phyloP scores from a whole-genome alignment of 208 protist genomes.

The Wallacemonas sp. region DNA sequence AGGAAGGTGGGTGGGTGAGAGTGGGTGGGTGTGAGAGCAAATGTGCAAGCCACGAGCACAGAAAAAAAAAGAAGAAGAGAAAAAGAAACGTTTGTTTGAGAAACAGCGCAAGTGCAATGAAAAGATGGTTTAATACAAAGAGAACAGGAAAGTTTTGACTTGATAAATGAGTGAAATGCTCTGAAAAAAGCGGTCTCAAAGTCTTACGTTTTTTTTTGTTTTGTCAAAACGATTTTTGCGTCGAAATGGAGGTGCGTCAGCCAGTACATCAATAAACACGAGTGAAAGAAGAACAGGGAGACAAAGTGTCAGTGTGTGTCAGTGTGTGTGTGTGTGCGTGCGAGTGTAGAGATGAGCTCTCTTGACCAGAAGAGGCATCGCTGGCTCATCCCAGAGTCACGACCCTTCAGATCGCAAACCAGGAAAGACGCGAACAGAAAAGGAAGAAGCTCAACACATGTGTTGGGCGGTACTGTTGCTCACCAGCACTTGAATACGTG shows the following conservation, averaged over 20 bases:
- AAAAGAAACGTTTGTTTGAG: conserved; percentile 1
- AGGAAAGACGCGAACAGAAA: too few relatives aligned
- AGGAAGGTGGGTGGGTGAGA: neutral
- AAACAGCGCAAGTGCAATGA: neutral
- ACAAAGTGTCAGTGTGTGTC: neutral
- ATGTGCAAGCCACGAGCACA: neutral
- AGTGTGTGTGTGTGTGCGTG: neutral
- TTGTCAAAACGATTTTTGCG: neutral
- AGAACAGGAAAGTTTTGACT: conserved; percentile 6
- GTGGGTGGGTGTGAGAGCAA: neutral
- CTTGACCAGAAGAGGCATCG: too few relatives aligned
- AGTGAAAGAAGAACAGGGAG: too few relatives aligned
- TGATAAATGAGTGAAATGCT: neutral
- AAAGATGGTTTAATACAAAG: conserved; percentile 9
- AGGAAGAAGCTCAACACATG: too few relatives aligned
- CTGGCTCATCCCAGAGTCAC: too few relatives aligned
- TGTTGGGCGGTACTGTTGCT: too few relatives aligned
- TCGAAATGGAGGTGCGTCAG: too few relatives aligned
- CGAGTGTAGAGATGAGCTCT: neutral
- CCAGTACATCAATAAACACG: too few relatives aligned
- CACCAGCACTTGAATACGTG: too few relatives aligned
- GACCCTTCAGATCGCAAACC: too few relatives aligned
- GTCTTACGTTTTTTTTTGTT: neutral
- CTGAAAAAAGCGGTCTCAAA: neutral
- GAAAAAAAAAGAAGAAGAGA: conserved; percentile 4